Percentiles rank a stretch among this genome's conserved stretches.
Evolutionary conservation across 495 filamentous ascomycete genomes (phyloP).

Genomic region (Penicillium egyptiacum): DNA sequence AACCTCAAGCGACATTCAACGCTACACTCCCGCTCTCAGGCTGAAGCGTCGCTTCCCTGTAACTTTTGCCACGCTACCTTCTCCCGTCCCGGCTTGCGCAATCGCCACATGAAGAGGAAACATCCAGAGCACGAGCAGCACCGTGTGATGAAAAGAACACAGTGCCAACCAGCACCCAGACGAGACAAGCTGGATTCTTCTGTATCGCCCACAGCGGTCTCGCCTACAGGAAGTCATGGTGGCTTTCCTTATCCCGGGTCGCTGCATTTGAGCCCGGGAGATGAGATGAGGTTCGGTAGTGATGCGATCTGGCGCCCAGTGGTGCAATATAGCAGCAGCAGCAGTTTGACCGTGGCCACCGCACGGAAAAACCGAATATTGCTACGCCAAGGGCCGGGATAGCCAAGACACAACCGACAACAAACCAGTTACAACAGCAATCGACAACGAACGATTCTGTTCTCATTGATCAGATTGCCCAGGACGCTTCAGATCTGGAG

Average conservation of each 20-base stretch:
- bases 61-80: constrained; percentile 34
- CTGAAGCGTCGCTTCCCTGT: constrained; percentile 27
- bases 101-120: constrained; percentile 40
- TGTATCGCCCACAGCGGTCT: constrained; percentile 7
- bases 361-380: background rate
- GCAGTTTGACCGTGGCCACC: background rate
- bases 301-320: background rate
- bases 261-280: background rate
- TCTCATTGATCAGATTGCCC: constrained; percentile 14
- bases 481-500: constrained; percentile 16
- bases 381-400: background rate
- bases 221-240: background rate
- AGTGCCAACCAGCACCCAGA: constrained; percentile 13
- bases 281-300: background rate
- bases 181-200: constrained; percentile 4
- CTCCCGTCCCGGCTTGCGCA: constrained; percentile 32
- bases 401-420: background rate
- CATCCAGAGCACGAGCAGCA: constrained; percentile 30
- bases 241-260: background rate
- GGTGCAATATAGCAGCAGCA: background rate
- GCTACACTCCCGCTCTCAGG: constrained; percentile 31
- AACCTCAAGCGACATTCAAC: constrained; percentile 42
- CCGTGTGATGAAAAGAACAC: constrained; percentile 15
- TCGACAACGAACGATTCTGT: background rate
- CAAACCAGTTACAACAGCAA: background rate